Evolutionary conservation across 2,329 filamentous ascomycete genomes (phyloP), one percentile per base, ranked within the genome.

Genomic region (Fusarium napiforme): DNA sequence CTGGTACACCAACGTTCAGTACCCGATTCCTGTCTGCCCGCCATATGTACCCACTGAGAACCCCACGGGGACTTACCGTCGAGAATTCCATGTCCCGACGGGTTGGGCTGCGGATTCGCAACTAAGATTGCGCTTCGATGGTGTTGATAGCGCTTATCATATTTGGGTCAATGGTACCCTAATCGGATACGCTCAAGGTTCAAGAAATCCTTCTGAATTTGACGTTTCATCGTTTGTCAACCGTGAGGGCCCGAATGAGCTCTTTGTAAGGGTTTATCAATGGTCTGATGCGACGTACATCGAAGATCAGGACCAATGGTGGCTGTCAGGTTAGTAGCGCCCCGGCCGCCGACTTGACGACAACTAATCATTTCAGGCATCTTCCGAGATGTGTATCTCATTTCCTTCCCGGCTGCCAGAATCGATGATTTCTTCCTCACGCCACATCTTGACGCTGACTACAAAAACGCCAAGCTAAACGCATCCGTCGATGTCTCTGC

Each of bases 291-390:
- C 89, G 4, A 88, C 88, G 0, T 93, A 93, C 73, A 90, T 93
- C 39, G 91, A 93, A 78, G 90, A 93, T 61, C 90, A 91, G 74
- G 90, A 93, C 78, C 90, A 92, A 76, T 93, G 91, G 91, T 90
- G 90, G 88, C 81, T 92, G 9, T 90, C 88, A 28, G 84, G 88
- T 91, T 30, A 9, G 28, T 30, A 30, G 7, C 28, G 28, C 28
- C 28, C 11, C 12, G 5, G 12, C 30, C 30, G 4, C 12, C 28
- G 28, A 30, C 7, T 30, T 30, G 28, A 30, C 12, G 4, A 32
- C 11, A 14, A 14, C 63, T 65, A 7, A 64, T 30, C 28, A 2
- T 89, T 64, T 86, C 86, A 16, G 84, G 82, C 9, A 93, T 93
- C 43, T 93, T 92, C 76, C 85, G 91, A 26, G 91, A 93, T 76